Percentiles rank a stretch among this genome's conserved stretches.
Conservation (phyloP, 345 rosid genomes). For the Cardamine occulta region DNA sequence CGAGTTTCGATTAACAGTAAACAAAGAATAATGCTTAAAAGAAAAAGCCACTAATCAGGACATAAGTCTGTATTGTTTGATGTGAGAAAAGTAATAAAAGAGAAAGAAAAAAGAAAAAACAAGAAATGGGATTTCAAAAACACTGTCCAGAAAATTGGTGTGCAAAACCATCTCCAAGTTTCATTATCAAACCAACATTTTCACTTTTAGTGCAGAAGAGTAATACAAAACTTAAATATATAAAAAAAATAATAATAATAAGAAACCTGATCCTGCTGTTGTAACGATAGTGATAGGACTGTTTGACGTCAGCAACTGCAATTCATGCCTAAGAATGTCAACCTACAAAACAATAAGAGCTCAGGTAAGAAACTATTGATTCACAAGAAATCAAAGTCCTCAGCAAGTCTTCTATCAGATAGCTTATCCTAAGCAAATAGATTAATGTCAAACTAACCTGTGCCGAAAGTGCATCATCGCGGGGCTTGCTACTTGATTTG, state of each 20-base stretch:
- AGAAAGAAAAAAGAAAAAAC: not conserved
- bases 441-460: slow-evolving; percentile 57
- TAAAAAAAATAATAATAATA: not conserved
- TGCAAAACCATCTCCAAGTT: not conserved
- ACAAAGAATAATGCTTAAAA: slow-evolving; percentile 8
- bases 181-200: not conserved
- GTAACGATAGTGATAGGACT: slow-evolving; percentile 75
- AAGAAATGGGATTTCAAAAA: not conserved
- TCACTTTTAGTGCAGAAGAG: not conserved
- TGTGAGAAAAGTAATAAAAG: slow-evolving; percentile 4
- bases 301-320: slow-evolving; percentile 58
- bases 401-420: not conserved
- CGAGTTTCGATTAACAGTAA: not conserved
- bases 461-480: slow-evolving; percentile 61
- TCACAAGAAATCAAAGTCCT: slow-evolving; percentile 2
- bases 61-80: not conserved
- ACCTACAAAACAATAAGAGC: slow-evolving; percentile 54
- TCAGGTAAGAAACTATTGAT: slow-evolving; percentile 3
- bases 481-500: slow-evolving; percentile 60
- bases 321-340: slow-evolving; percentile 66
- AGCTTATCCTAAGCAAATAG: not conserved
- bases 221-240: not conserved
- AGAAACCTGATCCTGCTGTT: slow-evolving; percentile 65
- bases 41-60: not conserved
- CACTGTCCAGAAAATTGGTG: not conserved